Percentiles rank a stretch among this genome's conserved stretches.
Evolutionary conservation across 768 basidiomycete genomes (phyloP).

Genomic region (Cystofilobasidium macerans): DNA sequence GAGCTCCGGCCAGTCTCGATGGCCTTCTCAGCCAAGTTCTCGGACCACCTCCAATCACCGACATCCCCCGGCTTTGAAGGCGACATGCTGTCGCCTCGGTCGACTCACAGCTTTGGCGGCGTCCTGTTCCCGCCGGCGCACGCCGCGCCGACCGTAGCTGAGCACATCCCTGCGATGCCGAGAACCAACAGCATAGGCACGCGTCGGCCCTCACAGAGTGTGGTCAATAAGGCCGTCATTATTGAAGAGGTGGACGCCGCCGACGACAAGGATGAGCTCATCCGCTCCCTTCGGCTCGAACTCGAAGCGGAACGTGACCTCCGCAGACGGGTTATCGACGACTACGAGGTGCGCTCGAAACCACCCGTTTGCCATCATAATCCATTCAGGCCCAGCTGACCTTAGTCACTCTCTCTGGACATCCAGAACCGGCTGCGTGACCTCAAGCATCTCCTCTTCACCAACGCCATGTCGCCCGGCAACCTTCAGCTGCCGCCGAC

Average conservation of each 20-base stretch:
- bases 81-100: not conserved
- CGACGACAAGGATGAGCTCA: not conserved
- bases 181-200: not conserved
- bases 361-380: no score
- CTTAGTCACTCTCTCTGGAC: not conserved
- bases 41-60: not conserved
- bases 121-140: not conserved
- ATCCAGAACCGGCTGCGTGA: not conserved
- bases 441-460: not conserved
- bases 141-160: no score
- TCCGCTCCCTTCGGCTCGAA: not conserved
- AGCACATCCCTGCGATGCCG: no score
- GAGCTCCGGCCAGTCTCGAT: slow-evolving; percentile 1
- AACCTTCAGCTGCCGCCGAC: not conserved
- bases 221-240: not conserved
- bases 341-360: slow-evolving; percentile 6
- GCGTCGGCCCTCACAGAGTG: not conserved
- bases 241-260: not conserved
- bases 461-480: not conserved
- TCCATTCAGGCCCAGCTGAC: no score
- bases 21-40: slow-evolving; percentile 5
- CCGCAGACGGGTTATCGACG: not conserved
- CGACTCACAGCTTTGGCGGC: not conserved
- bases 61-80: not conserved
- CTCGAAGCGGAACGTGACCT: not conserved